Evolutionary conservation across 306 rosid genomes (phyloP), one percentile per base, ranked within the genome.

Genomic region (Sicyos baderoa): DNA sequence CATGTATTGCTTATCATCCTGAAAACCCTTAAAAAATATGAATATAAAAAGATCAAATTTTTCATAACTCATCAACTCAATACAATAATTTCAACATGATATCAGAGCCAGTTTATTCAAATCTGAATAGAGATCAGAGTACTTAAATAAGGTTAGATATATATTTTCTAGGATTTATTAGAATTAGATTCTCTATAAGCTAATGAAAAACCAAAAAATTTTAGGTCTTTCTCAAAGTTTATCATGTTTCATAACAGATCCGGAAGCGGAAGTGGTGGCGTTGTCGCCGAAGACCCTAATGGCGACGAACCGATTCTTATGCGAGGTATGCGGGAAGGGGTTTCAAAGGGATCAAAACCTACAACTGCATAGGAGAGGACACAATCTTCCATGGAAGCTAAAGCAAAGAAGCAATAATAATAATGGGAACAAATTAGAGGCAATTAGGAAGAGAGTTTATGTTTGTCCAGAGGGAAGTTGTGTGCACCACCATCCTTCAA

Each of bases 351-450:
- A 90, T 78, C 97, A 90, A 54, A 90, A 90, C 75, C 88, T 90
- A 35, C 97, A 90, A 67, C 90, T 90, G 5, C 97, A 90, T 68
- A 37, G 97, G 66, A 70, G 97, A 0, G 97, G 97, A 57, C 97
- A 90, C 49, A 91, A 91, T 60, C 97, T 91, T 49, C 97, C 97
- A 4, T 91, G 97, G 97, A 91, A 91, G 80, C 88, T 91, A 3
- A 88, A 88, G 86, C 97, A 91, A 29, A 83, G 97, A 51, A 83
- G 85, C 4, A 81, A 78, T 1, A 77, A 35, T 35, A 81, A 78
- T 1, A 77, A 35, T 35, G 42, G 78, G 74, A 64, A 45, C 19
- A 91, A 83, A n/a, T n/a, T n/a, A 19, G 97, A 88, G 61, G 37
- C 71, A 10, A 91, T n/a, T n/a, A n/a, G 47, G 75, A 91, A 88